These are phyloP conservation scores for Mycena kentingensis DNA, from an alignment of 768 basidiomycete species.

Conservation along the genomic window DNA sequence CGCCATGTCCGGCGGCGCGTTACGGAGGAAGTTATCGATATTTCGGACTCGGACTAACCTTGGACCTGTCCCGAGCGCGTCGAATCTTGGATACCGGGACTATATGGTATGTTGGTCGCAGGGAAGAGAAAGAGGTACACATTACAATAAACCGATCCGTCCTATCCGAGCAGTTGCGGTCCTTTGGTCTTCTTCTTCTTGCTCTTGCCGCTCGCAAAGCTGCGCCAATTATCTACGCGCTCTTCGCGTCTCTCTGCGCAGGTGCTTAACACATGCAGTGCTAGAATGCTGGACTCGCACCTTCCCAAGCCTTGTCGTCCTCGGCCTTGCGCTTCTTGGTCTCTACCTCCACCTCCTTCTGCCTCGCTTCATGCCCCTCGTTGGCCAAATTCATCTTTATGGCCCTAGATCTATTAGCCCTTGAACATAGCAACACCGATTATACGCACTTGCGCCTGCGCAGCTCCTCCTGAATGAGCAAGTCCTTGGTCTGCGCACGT, in stretches of 20 bases:
- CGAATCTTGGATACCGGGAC: constrained; percentile 18
- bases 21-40: constrained; percentile 55
- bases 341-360: constrained; percentile 84
- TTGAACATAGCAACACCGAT: constrained; percentile 4
- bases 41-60: constrained; percentile 53
- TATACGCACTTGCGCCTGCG: constrained; percentile 73
- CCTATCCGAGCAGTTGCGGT: background rate
- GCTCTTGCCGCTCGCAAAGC: constrained; percentile 56
- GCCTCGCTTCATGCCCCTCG: constrained; percentile 89
- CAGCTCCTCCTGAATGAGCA: constrained; percentile 90
- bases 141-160: constrained; percentile 17
- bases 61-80: constrained; percentile 12
- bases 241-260: constrained; percentile 68
- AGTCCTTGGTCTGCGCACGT: constrained; percentile 72
- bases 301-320: constrained; percentile 89
- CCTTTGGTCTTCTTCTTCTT: constrained; percentile 76
- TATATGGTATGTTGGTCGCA: constrained; percentile 26
- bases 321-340: constrained; percentile 84
- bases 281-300: constrained; percentile 38
- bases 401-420: constrained; percentile 49
- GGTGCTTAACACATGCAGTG: background rate
- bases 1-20: constrained; percentile 50
- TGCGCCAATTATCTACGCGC: constrained; percentile 84
- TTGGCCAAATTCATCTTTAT: constrained; percentile 91
- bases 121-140: constrained; percentile 20